Evolutionary conservation across 768 basidiomycete genomes (phyloP), one percentile per base, ranked within the genome.

Genomic region (Tylopilus plumbeoviolaceoides): DNA sequence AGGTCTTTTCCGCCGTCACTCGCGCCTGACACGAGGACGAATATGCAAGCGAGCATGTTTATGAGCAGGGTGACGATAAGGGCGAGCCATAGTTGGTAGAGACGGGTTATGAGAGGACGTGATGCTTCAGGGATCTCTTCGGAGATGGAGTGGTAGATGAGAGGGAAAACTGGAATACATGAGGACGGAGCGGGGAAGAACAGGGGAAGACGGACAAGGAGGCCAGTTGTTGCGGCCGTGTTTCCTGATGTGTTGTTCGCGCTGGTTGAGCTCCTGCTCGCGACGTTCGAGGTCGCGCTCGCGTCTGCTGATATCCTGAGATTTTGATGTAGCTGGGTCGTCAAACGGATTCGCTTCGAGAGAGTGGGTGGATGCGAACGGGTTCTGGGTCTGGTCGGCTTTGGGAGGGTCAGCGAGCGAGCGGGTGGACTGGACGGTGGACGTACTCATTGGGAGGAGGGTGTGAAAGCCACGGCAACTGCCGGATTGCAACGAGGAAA

Each of bases 161-260:
- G 75, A 44, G 95, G 95, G 67, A 84, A 94, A 76, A 93, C 93
- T 95, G 70, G 56, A 43, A 38, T 58, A 60, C 54, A 58, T 61
- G 47, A 63, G 58, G 47, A 54, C 52, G 53, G 61, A 48, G 57
- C 36, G 47, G 48, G 35, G 0, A 33, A 59, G 44, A 53, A 53
- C 47, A 44, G 43, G 47, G 11, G 46, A 10, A 44, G 36, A 75
- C 89, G 65, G 61, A 89, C 93, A 95, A 14, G 83, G 83, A 31
- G 95, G 95, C 85, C 90, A 99, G 72, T 99, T 99, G 67, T 90
- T 95, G 59, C 84, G 82, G 35, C 91, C 92, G 64, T 89, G 83
- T 46, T 70, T 78, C 60, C 85, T 75, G 48, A 91, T 78, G 59
- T 84, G 75, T 44, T 90, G 84, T 20, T 84, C 77, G 64, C 82